These are phyloP conservation scores for Cystobasidium sp. DNA, from an alignment of 1,284 basidiomycete species.

Conservation along the genomic window DNA sequence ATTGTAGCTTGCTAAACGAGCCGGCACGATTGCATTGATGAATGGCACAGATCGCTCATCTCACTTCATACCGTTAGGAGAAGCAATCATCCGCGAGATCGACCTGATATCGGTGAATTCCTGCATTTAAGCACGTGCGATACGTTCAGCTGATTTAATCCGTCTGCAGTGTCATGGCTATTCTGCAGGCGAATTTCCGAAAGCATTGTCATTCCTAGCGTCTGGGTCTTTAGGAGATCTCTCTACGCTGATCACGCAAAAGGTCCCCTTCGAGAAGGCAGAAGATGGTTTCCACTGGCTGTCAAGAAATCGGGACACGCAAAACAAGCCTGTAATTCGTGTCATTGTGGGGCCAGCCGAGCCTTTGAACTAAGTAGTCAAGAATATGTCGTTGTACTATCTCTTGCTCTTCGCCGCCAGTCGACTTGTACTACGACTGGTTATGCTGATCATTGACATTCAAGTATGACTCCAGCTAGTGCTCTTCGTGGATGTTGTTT, in stretches of 20 bases:
- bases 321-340: constrained; percentile 11
- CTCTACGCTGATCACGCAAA: constrained; percentile 13
- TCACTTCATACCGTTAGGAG: constrained; percentile 5
- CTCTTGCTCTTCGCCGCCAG: not conserved
- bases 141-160: not conserved
- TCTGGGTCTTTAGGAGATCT: constrained; percentile 29
- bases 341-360: constrained; percentile 10
- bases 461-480: too few relatives aligned
- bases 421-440: too few relatives aligned
- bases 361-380: not conserved
- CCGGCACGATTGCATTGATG: constrained; percentile 30
- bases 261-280: constrained; percentile 26
- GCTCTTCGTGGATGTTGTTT: too few relatives aligned
- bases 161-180: constrained; percentile 13
- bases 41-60: constrained; percentile 7
- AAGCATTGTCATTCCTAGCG: constrained; percentile 16
- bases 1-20: constrained; percentile 15
- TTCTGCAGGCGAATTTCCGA: constrained; percentile 15
- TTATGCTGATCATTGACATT: too few relatives aligned
- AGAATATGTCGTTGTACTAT: not conserved
- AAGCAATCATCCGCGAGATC: constrained; percentile 32
- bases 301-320: not conserved
- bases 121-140: not conserved
- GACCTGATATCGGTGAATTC: constrained; percentile 29
- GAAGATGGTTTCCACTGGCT: constrained; percentile 22